These are phyloP conservation scores for Flaveria linearis DNA, from an alignment of 129 eudicot genomes.

Conservation along the genomic window DNA sequence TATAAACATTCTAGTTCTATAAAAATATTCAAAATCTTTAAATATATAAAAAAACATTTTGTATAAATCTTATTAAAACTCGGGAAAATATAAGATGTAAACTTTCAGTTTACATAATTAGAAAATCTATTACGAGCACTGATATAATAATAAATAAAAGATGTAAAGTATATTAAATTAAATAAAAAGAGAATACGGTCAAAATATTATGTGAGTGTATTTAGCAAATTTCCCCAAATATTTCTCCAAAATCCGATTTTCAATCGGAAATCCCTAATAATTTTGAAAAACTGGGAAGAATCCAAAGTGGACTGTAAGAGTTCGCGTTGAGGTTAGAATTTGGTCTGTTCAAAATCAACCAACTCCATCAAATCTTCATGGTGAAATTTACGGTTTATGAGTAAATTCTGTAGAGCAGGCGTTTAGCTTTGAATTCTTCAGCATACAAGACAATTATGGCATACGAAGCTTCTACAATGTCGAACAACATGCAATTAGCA, in stretches of 20 bases:
- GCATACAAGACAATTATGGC: conserved; percentile 11
- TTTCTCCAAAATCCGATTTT: not conserved
- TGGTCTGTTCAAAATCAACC: not conserved
- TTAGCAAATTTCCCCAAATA: conserved; percentile 16
- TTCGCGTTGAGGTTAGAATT: conserved; percentile 1
- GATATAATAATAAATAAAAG: too few species aligned
- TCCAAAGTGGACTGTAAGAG: conserved; percentile 11
- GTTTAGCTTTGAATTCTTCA: not conserved
- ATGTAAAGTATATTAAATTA: too few species aligned
- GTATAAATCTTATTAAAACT: too few species aligned
- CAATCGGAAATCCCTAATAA: not conserved
- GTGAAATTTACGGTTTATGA: conserved; percentile 29
- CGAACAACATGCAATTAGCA: conserved; percentile 40
- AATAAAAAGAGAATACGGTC: too few species aligned
- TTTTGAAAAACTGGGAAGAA: not conserved
- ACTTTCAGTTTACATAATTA: too few species aligned
- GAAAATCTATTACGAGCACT: too few species aligned
- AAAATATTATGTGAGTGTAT: too few species aligned
- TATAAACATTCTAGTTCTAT: too few species aligned
- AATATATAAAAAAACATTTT: too few species aligned
- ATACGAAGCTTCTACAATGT: conserved; percentile 24
- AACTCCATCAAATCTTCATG: not conserved
- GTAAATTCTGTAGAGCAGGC: not conserved
- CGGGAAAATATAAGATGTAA: too few species aligned
- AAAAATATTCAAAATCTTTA: too few species aligned